Base-by-base conservation (phyloP, 108 stramenopile genomes). In the Pseudonitzschia multistriata region DNA sequence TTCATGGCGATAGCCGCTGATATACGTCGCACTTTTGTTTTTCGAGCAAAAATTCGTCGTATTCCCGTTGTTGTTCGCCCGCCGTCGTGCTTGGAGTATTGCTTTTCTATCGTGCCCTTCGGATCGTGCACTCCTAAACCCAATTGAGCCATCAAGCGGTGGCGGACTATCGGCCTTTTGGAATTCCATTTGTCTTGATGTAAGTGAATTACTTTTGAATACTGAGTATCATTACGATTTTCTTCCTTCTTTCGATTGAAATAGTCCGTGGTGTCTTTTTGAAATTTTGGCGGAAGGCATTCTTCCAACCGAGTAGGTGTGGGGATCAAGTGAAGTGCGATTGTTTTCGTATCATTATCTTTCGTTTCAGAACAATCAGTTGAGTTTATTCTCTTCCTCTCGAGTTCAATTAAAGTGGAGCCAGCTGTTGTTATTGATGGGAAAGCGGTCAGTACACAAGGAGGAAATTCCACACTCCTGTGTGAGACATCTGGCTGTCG, bases 161-260 rank as follows among this genome's bases (percentile, higher is more conserved):
- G 65, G 63, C 80, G 29, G 0, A 86, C 83, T 37, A 90, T 86
- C 6, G 62, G 35, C 3, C 65, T 62, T 55, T 80, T 74, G 31
- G 60, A 57, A 17, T 76, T 49, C 89, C 89, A 90, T 11, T 82
- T 76, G 66, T 90, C 89, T 81, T 88, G 79, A 75, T 88, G 87
- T 28, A 90, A 65, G 65, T 90, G 89, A 47, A 88, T 79, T 5
- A 88, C 22, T 59, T 70, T 70, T 4, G 57, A 27, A 59, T 59
- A 59, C 17, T 19, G 52, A 22, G 21, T 11, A 53, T 53, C n/a
- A 19, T 19, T 53, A 8, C 25, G 39, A 85, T 78, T 11, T 57
- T 57, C 34, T 13, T 59, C 57, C 57, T 35, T 34, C 4, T n/a
- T 8, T 59, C 29, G 57, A 35, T 59, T 59, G 57, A 59, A 59